Evolutionary conservation across 1,284 basidiomycete genomes (phyloP).

Genomic region (Tilletia horrida): DNA sequence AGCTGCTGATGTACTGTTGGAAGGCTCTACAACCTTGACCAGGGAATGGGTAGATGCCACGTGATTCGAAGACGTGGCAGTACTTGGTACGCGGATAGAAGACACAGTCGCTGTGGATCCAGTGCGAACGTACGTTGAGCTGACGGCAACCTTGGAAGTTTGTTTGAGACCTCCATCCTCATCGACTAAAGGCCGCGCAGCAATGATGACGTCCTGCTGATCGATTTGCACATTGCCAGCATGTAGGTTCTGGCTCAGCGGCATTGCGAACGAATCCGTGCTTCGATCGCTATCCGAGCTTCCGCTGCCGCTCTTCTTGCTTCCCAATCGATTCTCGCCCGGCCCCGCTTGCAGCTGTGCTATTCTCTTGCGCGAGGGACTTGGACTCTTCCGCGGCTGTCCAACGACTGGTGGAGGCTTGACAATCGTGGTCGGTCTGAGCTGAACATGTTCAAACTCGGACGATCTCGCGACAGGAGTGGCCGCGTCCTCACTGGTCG

Average conservation of each 20-base stretch:
- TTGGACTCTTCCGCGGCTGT: slow-evolving; percentile 52
- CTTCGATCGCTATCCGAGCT: too few species aligned
- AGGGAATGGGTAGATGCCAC: too few species aligned
- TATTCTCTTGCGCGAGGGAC: slow-evolving; percentile 39
- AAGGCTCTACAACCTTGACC: too few species aligned
- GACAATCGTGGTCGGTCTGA: slow-evolving; percentile 20
- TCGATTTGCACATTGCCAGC: slow-evolving; percentile 12
- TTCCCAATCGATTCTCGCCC: slow-evolving; percentile 6
- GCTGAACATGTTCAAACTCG: slow-evolving; percentile 22
- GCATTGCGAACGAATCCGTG: background rate
- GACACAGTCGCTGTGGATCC: too few species aligned
- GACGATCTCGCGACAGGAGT: slow-evolving; percentile 24
- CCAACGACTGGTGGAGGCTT: slow-evolving; percentile 53
- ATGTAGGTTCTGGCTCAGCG: background rate
- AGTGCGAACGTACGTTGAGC: too few species aligned
- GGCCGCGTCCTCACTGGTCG: background rate
- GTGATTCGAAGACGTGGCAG: too few species aligned
- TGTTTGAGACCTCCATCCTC: background rate
- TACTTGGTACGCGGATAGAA: too few species aligned
- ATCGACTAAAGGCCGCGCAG: background rate
- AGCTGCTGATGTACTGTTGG: too few species aligned
- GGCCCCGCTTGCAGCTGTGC: slow-evolving; percentile 10
- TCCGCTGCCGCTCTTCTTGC: background rate
- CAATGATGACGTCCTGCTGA: background rate
- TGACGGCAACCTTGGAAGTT: too few species aligned